These are phyloP conservation scores for Colletotrichum trifolii DNA, from an alignment of 2,329 filamentous ascomycete species.

Conservation along the genomic window DNA sequence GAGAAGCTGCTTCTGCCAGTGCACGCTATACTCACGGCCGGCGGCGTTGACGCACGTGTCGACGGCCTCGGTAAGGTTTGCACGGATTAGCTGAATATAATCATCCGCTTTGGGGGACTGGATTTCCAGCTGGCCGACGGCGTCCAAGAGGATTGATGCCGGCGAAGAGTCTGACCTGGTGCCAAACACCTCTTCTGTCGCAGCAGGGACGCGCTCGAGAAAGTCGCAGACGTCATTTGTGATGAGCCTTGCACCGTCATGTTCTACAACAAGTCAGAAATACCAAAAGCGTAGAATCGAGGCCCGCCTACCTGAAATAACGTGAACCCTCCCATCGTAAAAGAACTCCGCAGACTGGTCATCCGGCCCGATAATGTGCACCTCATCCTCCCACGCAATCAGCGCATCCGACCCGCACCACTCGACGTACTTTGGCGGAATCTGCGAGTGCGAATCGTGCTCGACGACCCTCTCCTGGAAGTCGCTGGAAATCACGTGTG, in stretches of 20 bases:
- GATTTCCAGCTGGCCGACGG: conserved; percentile 88
- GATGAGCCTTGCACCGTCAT: conserved; percentile 88
- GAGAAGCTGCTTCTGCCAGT: conserved; percentile 96
- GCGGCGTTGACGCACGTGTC: conserved; percentile 94
- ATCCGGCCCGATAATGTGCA: conserved; percentile 90
- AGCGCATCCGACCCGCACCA: conserved; percentile 98
- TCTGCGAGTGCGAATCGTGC: conserved; percentile 88
- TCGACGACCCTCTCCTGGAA: conserved; percentile 94
- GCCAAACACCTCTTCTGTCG: conserved; percentile 89
- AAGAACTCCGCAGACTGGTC: conserved; percentile 82
- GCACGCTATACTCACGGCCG: conserved; percentile 87
- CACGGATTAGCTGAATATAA: conserved; percentile 92
- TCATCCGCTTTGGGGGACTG: conserved; percentile 98
- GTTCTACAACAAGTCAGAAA: conserved; percentile 55
- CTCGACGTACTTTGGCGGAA: conserved; percentile 85
- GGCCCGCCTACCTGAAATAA: conserved; percentile 76
- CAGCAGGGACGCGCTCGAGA: conserved; percentile 89
- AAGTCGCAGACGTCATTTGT: conserved; percentile 98
- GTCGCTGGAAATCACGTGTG: conserved; percentile 94
- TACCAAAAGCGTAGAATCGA: too few species aligned
- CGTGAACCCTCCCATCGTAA: conserved; percentile 91
- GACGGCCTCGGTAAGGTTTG: conserved; percentile 90
- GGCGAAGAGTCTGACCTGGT: conserved; percentile 89
- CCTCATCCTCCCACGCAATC: conserved; percentile 97
- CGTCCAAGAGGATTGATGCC: conserved; percentile 92